A percentile compares a stretch with the other conserved stretches of the same genome.
Evolutionary conservation across 2,329 filamentous ascomycete species (phyloP).

Genomic region (Truncatella angustata): DNA sequence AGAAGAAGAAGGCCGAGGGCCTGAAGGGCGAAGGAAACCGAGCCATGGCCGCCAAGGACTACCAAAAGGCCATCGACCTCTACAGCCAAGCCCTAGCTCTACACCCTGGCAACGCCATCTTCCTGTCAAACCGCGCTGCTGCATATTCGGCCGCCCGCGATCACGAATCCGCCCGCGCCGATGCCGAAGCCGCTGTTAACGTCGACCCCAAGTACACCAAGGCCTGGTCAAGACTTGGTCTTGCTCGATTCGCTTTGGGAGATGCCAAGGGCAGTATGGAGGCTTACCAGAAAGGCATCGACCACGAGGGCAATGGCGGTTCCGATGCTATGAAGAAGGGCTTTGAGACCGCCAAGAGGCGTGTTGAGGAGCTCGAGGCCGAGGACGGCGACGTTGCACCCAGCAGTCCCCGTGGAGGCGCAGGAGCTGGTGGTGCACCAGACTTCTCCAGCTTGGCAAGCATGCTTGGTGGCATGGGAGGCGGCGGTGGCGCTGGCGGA

Average conservation of each 20-base stretch:
- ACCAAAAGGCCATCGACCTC: constrained; percentile 73
- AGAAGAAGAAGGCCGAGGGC: constrained; percentile 79
- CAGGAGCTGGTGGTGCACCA: constrained; percentile 62
- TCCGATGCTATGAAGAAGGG: constrained; percentile 98
- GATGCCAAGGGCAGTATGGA: constrained; percentile 92
- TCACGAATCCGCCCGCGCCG: constrained; percentile 78
- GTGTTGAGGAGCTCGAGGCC: constrained; percentile 75
- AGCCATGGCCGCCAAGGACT: constrained; percentile 94
- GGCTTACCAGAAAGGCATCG: constrained; percentile 89
- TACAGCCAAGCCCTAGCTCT: constrained; percentile 86
- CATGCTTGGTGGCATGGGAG: constrained; percentile 68
- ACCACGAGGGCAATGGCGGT: constrained; percentile 89
- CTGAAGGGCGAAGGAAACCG: constrained; percentile 91
- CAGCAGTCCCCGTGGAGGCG: constrained; percentile 43
- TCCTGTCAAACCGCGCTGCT: constrained; percentile 94
- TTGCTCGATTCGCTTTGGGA: constrained; percentile 87
- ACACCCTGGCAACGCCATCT: constrained; percentile 85
- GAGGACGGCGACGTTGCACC: constrained; percentile 47
- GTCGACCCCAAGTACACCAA: constrained; percentile 94
- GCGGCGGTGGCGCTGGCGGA: constrained; percentile 52
- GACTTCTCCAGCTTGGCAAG: constrained; percentile 68
- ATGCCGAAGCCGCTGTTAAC: constrained; percentile 86
- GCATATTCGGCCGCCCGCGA: constrained; percentile 83
- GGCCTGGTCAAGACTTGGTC: constrained; percentile 90
- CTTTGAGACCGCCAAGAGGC: constrained; percentile 86